Base-by-base conservation (phyloP, 768 basidiomycete species). In the Boletellus sp. region DNA sequence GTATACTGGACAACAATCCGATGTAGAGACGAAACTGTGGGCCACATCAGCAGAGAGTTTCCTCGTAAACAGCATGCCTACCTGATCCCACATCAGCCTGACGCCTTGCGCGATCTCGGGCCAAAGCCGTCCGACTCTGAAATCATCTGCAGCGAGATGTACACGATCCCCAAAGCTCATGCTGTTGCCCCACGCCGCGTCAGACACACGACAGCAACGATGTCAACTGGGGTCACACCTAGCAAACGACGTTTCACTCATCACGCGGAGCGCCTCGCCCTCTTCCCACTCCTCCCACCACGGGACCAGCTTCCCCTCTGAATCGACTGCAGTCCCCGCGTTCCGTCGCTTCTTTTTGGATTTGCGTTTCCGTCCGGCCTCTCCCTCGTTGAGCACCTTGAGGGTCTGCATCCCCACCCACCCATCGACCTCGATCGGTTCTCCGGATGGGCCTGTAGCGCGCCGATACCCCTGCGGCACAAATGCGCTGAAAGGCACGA, bases 401-500 rank as follows among this genome's bases (percentile, higher is more conserved):
- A 69, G 20, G 1, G 66, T 67, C 15, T 43, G 61, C 1, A 69
- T 42, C 2, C 56, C 59, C 12, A 10, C 49, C 45, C 54, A 50
- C 1, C 51, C 61, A 41, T 67, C 66, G 31, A 68, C 61, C n/a
- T 67, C 66, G 46, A 63, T 50, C 38, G 38, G 4, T 12, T 52
- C 45, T 9, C 57, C 67, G 0, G 51, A 48, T 13, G 51, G 17
- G 4, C 35, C 47, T 1, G 8, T 34, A 19, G 48, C 13, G 24
- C 20, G 28, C 16, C 35, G 53, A 46, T 67, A 67, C 42, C 66
- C 66, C 12, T 15, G 44, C 0, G 68, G 64, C 0, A 3, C 61
- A 54, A 75, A 82, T 24, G 69, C 62, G 36, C 64, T 61, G 61
- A 80, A 81, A 0, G 76, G 68, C 32, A 72, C 60, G 51, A 81